phyloP scores from a whole-genome alignment of 768 basidiomycete genomes.

The Tricholoma terreum region DNA sequence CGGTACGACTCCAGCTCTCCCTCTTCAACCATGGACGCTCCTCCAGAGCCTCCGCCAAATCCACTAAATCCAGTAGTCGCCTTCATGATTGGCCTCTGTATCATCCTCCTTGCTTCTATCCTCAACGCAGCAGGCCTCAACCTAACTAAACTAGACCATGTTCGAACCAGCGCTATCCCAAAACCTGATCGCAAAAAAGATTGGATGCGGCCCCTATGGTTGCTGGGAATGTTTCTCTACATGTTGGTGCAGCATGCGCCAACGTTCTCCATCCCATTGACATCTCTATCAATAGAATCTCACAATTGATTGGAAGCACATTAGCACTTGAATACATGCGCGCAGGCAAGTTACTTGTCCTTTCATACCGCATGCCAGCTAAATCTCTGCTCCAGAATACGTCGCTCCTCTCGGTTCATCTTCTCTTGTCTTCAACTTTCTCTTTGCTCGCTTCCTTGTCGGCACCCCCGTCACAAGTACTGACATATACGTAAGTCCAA shows the following conservation, averaged over 20 bases:
- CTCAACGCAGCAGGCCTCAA: conserved; percentile 93
- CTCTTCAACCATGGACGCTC: conserved; percentile 1
- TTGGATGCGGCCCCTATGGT: conserved; percentile 84
- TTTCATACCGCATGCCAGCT: background rate
- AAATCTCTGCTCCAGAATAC: conserved; percentile 57
- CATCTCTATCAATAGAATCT: conserved; percentile 46
- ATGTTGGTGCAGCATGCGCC: conserved; percentile 51
- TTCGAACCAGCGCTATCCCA: conserved; percentile 72
- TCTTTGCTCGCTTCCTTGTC: conserved; percentile 87
- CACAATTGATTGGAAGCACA: conserved; percentile 85
- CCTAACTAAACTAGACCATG: conserved; percentile 91
- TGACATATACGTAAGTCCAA: conserved; percentile 69
- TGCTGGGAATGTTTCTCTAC: conserved; percentile 91
- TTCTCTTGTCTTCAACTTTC: conserved; percentile 93
- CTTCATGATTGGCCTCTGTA: conserved; percentile 83
- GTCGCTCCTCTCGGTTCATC: conserved; percentile 94
- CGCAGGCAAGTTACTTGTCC: conserved; percentile 50
- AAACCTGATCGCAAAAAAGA: conserved; percentile 71
- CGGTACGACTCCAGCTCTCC: too few species aligned
- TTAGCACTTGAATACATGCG: conserved; percentile 87
- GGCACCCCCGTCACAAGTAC: conserved; percentile 81
- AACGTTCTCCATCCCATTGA: background rate
- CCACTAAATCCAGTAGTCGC: conserved; percentile 53
- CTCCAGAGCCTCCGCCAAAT: conserved; percentile 3
- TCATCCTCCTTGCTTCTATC: conserved; percentile 81